Conservation (phyloP, 441 rosid species). For the Adansonia gregorii region DNA sequence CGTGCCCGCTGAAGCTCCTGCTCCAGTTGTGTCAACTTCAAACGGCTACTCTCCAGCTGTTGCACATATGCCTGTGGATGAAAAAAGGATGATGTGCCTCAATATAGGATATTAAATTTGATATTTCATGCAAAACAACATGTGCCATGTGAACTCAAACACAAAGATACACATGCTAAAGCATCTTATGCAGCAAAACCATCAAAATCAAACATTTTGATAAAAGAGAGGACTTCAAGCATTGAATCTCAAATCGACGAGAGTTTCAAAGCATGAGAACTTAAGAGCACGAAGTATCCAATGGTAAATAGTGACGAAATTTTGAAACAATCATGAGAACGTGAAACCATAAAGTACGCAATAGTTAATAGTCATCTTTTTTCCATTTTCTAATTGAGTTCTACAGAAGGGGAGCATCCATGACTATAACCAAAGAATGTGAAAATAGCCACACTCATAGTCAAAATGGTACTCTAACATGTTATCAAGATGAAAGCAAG, state of each 20-base stretch:
- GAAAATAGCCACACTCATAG: neutral
- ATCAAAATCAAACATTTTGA: slow-evolving; percentile 4
- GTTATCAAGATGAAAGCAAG: neutral
- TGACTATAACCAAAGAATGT: neutral
- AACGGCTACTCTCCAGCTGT: slow-evolving; percentile 91
- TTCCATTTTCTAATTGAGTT: neutral
- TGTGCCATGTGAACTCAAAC: neutral
- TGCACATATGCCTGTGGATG: slow-evolving; percentile 84
- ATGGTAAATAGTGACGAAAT: neutral
- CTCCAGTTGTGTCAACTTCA: slow-evolving; percentile 92
- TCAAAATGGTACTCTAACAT: slow-evolving; percentile 2
- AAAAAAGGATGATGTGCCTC: slow-evolving; percentile 27
- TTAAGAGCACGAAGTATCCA: neutral
- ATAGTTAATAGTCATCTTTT: neutral
- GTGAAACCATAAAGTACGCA: neutral
- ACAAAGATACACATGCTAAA: slow-evolving; percentile 1
- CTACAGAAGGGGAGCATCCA: neutral
- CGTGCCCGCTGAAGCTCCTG: slow-evolving; percentile 99
- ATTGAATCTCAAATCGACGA: neutral
- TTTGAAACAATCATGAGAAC: neutral
- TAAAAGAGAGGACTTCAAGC: neutral
- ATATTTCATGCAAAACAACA: neutral
- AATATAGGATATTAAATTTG: slow-evolving; percentile 3
- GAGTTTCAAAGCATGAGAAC: neutral
- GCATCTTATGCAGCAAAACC: slow-evolving; percentile 2